Conservation (phyloP, 2,329 filamentous ascomycete genomes). For the Hypomyces perniciosus region DNA sequence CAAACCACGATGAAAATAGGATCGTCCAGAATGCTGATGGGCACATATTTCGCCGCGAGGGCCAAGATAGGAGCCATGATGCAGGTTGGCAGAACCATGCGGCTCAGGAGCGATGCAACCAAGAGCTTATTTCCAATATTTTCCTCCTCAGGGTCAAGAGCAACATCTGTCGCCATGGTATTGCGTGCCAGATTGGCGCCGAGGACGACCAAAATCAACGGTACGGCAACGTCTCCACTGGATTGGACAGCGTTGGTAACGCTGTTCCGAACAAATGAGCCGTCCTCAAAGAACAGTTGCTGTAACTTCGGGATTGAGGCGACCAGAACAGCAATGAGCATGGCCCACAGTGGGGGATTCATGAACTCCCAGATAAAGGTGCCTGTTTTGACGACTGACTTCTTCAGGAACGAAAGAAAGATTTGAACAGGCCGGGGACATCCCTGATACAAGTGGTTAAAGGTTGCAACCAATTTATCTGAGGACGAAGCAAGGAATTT, state of each 20-base stretch:
- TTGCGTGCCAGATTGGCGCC: conserved; percentile 92
- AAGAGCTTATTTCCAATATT: conserved; percentile 68
- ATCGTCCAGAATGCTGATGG: conserved; percentile 90
- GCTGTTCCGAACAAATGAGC: conserved; percentile 87
- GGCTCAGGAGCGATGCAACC: conserved; percentile 75
- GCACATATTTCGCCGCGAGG: conserved; percentile 80
- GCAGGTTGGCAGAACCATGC: conserved; percentile 87
- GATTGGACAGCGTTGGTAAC: conserved; percentile 82
- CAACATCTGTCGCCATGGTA: conserved; percentile 64
- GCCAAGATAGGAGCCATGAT: conserved; percentile 91
- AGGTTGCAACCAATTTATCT: conserved; percentile 17
- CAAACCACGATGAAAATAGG: conserved; percentile 98
- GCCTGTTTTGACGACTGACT: conserved; percentile 42
- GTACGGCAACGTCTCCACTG: conserved; percentile 85
- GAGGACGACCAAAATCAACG: conserved; percentile 88
- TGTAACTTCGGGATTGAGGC: conserved; percentile 83
- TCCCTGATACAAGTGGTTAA: conserved; percentile 26
- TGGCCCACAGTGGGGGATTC: conserved; percentile 97
- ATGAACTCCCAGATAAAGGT: conserved; percentile 84
- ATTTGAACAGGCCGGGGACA: conserved; percentile 39
- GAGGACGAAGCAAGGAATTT: conserved; percentile 22
- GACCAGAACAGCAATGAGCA: conserved; percentile 85
- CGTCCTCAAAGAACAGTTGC: conserved; percentile 77
- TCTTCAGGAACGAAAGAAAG: conserved; percentile 24
- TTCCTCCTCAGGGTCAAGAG: conserved; percentile 64